Evolutionary conservation across 495 filamentous ascomycete species (phyloP), one percentile per base, ranked within the genome.

Genomic region (Stereocaulon alpinum): DNA sequence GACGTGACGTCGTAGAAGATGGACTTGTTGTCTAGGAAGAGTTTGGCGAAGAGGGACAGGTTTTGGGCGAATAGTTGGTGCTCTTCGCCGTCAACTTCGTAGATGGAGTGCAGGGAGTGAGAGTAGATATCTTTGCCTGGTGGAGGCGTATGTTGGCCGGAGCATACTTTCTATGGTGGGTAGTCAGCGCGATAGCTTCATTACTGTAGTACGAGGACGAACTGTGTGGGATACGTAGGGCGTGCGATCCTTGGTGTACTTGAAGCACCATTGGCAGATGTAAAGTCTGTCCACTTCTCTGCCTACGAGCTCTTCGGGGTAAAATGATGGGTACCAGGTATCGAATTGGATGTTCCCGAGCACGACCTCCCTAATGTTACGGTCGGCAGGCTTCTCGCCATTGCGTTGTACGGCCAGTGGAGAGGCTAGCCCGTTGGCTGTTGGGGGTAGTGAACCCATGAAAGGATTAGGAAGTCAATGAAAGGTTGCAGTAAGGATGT

Each of bases 11-110:
- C 94, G 76, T 94, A 99, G 73, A 95, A 97, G 61, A 99, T 91
- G 22, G 89, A 94, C 70, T 99, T 99, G 69, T 91, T 95, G 69
- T 96, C 91, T 56, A 98, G 85, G 71, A 96, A 98, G 54, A 98
- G 80, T 68, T 97, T 97, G n/a, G 90, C 89, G 71, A 97, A 96
- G 43, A 98, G 85, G 20, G 88, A 95, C 56, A 98, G 80, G 68
- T 95, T 96, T 72, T 97, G 93, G 62, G 88, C 88, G 72, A 91
- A 98, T 15, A 96, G 81, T 82, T 95, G 66, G 57, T 96, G 78
- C 60, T 87, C 80, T 65, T 87, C 87, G 34, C 93, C 93, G 67
- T 98, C 93, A 2, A 98, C 81, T 69, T 96, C 88, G 79, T 88
- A 91, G n/a, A 98, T 85, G 52, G 72, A 77, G 66, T 76, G 86